Evolutionary conservation across 768 basidiomycete genomes (phyloP), one percentile per base, ranked within the genome.

Genomic region (Leccinum longicurvipes): DNA sequence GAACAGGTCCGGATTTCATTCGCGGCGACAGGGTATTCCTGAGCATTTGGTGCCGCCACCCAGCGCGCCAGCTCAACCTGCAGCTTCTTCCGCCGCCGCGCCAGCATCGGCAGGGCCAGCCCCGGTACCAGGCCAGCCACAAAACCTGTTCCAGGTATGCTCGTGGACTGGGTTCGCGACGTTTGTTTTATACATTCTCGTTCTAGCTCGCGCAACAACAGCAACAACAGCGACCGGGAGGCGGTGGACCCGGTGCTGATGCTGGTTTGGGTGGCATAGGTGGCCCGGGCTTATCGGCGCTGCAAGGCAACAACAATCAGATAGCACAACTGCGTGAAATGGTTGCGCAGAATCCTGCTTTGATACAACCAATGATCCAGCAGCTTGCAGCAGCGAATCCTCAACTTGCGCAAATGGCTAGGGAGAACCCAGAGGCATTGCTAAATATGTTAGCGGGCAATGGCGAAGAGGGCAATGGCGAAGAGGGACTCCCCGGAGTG

Each of bases 131-230:
- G 73, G 73, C 51, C 78, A 76, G 55, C 85, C 86, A 24, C 92
- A 93, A 67, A 96, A 96, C 69, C 77, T 96, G 47, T 95, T 96
- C 74, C 91, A 90, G 73, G 88, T 89, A 60, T 54, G 77, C 63
- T 47, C n/a, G 23, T 45, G 21, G 32, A 15, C 47, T 34, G 11
- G 46, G n/a, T 45, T 45, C 9, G 27, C n/a, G 6, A 29, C 12
- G 11, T 8, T 25, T 17, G 14, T 9, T 24, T 8, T 41, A 39
- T 27, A 48, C 4, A n/a, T 32, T n/a, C 21, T 47, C 55, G 48
- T 58, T 50, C 41, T 60, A 91, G 85, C 80, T 89, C 56, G 89
- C 88, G 19, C 88, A 89, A 58, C 86, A 87, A 55, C 85, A 84
- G 45, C 84, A 84, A 50, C 73, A 66, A 66, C 65, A 64, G 23